Evolutionary conservation across 192 early-diverging fungal species (phyloP).

Genomic region (Coemansia sp.): DNA sequence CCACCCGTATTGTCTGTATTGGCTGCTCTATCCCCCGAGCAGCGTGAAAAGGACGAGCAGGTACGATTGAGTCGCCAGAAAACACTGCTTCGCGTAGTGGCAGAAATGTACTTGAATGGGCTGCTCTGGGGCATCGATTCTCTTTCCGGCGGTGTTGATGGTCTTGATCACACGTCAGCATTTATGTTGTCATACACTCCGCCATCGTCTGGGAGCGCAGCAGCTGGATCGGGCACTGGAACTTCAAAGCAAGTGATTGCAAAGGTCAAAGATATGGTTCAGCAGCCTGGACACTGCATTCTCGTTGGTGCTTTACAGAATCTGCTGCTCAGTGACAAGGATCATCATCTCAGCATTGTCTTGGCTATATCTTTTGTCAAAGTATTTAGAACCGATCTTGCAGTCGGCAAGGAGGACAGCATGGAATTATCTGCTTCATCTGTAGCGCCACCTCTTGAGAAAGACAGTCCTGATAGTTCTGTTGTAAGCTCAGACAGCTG

Average conservation of each 20-base stretch:
- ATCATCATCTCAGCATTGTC: constrained; percentile 42
- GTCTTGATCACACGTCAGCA: constrained; percentile 33
- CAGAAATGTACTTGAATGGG: constrained; percentile 83
- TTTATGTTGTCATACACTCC: constrained; percentile 25
- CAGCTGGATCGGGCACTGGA: constrained; percentile 4
- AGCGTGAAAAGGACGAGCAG: constrained; percentile 85
- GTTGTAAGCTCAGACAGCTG: constrained; percentile 31
- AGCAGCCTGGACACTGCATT: constrained; percentile 51
- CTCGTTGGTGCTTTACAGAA: constrained; percentile 44
- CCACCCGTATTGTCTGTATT: constrained; percentile 64
- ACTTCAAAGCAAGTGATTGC: constrained; percentile 18
- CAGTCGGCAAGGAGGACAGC: constrained; percentile 18
- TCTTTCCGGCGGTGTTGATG: constrained; percentile 25
- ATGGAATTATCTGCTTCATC: constrained; percentile 11
- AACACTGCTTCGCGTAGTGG: constrained; percentile 66
- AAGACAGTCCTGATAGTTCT: background rate
- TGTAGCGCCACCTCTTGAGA: background rate
- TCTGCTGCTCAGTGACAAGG: constrained; percentile 44
- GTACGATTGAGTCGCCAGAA: constrained; percentile 66
- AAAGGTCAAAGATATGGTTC: constrained; percentile 39
- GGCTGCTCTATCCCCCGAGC: constrained; percentile 66
- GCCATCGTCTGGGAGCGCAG: background rate
- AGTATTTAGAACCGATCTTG: constrained; percentile 30
- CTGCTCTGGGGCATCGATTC: constrained; percentile 60
- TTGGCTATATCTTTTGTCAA: constrained; percentile 39